Percentiles rank a stretch among this genome's conserved stretches.
These are phyloP conservation scores for Penicillium brasilianum DNA, from an alignment of 2,329 filamentous ascomycete species.

Conservation along the genomic window DNA sequence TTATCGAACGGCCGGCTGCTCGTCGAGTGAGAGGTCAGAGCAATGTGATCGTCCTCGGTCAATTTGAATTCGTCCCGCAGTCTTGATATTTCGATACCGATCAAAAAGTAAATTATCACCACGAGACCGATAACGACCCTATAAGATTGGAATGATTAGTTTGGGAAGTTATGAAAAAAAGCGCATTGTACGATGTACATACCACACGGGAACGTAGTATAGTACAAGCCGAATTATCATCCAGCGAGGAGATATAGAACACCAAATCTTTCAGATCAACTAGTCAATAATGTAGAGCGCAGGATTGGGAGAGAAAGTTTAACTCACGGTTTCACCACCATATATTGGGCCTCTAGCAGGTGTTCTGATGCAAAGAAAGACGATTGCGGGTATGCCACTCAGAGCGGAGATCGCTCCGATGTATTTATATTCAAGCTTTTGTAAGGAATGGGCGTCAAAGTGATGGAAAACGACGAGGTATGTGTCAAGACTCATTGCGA, in stretches of 20 bases:
- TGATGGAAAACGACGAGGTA: conserved; percentile 45
- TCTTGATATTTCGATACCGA: conserved; percentile 41
- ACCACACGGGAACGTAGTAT: conserved; percentile 47
- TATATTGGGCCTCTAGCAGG: conserved; percentile 43
- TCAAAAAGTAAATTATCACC: conserved; percentile 31
- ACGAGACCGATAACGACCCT: conserved; percentile 39
- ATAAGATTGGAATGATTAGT: not conserved
- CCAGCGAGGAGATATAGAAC: conserved; percentile 46
- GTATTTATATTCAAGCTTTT: conserved; percentile 42
- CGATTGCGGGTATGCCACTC: conserved; percentile 43
- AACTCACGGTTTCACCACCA: conserved; percentile 42
- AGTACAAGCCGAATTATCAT: conserved; percentile 42
- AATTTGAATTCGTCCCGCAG: conserved; percentile 40
- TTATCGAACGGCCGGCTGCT: conserved; percentile 21
- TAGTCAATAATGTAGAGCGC: not conserved
- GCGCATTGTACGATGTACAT: conserved; percentile 2
- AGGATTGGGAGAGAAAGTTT: not conserved
- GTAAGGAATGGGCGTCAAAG: conserved; percentile 39
- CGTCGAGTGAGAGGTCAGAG: conserved; percentile 17
- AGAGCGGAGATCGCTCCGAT: conserved; percentile 35
- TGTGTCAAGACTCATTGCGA: conserved; percentile 45
- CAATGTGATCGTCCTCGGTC: conserved; percentile 35
- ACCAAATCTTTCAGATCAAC: conserved; percentile 39
- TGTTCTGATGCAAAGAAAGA: conserved; percentile 41
- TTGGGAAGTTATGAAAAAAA: not conserved